Evolutionary conservation across 352 stramenopile genomes (phyloP), one percentile per base, ranked within the genome.

Genomic region (Globisporangium spiculum): DNA sequence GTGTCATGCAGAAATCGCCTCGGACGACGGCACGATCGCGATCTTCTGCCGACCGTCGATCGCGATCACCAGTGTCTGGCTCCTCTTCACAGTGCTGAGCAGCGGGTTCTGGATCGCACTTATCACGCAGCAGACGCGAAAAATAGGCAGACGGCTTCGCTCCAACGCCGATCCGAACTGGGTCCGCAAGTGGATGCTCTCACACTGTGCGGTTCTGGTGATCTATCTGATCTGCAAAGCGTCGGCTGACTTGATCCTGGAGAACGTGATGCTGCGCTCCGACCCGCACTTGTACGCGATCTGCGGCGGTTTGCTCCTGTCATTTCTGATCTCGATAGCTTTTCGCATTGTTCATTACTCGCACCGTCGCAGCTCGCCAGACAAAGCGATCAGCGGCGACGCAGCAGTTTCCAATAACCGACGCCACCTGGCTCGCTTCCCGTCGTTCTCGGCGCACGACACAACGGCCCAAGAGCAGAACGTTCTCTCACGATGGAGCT

Each of bases 271-370:
- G 27, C 34, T 82, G 10, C 75, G 62, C 60, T 80, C 71, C 0
- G 75, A 82, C 16, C 73, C 75, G 27, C 75, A 82, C 26, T 38
- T 82, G 26, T 82, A 78, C 66, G 75, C 75, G n/a, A 78, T 82
- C 3, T 70, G 77, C 24, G 71, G 73, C 3, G 71, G 73, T 9
- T 53, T 79, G n/a, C 38, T 70, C 1, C 62, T 82, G 8, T 67
- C 73, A 1, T 44, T 77, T 20, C 52, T 78, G 4, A 75, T 80
- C 20, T 77, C 73, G 3, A 36, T 56, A 8, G 63, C 68, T 0
- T 82, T 79, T 20, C 18, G 72, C 3, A n/a, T 75, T 0, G 41
- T 80, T n/a, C 72, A 76, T 22, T 66, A 59, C 24, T 16, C 22
- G 18, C 24, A 18, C 22, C n/a, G 20, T 1, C 26, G 53, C 14